A percentile compares a stretch with the other conserved stretches of the same genome.
phyloP scores from a whole-genome alignment of 2,329 filamentous ascomycete species.

The Trichoderma hamatum region DNA sequence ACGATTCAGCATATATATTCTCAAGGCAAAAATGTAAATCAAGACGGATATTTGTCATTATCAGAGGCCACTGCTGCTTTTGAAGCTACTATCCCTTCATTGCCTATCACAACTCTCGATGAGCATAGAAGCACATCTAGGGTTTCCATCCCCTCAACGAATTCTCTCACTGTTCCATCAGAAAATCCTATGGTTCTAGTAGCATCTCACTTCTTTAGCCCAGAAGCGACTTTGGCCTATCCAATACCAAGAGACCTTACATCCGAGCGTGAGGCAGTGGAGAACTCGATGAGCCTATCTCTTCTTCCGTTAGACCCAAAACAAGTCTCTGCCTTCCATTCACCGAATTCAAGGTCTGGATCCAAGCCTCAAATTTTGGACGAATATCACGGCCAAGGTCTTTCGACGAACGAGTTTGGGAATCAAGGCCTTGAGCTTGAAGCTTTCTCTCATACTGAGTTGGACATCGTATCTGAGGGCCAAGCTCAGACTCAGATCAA shows the following conservation, averaged over 20 bases:
- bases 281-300: neutral
- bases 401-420: neutral
- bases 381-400: neutral
- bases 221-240: neutral
- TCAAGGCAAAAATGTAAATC: neutral
- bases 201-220: neutral
- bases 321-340: neutral
- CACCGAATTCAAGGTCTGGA: neutral
- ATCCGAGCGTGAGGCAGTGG: neutral
- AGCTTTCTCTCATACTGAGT: neutral
- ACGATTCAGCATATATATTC: neutral
- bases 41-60: neutral
- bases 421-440: neutral
- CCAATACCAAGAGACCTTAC: neutral
- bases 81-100: neutral
- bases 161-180: neutral
- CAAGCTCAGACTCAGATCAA: neutral
- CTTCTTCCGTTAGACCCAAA: neutral
- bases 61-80: neutral
- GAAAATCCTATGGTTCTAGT: neutral
- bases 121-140: neutral
- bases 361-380: neutral
- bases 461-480: neutral
- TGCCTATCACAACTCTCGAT: neutral
- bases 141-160: neutral